Percentiles rank a stretch among this genome's conserved stretches.
Evolutionary conservation across 306 rosid species (phyloP).

Genomic region (Psophocarpus tetragonolobus): DNA sequence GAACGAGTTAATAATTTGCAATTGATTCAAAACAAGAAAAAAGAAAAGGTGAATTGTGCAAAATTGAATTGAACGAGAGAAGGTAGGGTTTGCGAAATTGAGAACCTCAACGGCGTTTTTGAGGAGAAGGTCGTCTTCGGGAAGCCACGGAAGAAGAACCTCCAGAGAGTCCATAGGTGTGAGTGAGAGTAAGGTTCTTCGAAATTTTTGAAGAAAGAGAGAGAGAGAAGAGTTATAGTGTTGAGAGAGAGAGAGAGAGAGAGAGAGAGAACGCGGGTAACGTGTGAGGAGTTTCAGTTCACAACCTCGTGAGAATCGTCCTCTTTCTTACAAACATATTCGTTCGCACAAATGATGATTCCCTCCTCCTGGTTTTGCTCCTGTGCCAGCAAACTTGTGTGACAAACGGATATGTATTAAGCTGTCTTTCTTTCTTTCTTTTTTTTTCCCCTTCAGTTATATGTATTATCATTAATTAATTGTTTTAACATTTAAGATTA

Average conservation of each 20-base stretch:
- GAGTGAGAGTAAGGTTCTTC: too few species aligned
- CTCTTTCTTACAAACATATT: background rate
- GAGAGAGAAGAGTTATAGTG: background rate
- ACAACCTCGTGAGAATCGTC: conserved; percentile 21
- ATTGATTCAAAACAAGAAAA: too few species aligned
- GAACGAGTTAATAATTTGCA: background rate
- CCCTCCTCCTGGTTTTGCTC: background rate
- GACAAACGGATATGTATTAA: background rate
- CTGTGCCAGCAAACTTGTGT: background rate
- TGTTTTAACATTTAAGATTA: too few species aligned
- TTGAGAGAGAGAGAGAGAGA: background rate
- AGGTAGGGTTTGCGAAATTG: background rate
- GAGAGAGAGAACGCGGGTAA: background rate
- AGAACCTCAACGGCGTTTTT: conserved; percentile 83
- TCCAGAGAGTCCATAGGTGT: conserved; percentile 41
- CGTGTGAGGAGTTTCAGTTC: background rate
- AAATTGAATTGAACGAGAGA: background rate
- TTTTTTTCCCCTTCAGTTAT: too few species aligned
- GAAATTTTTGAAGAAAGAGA: background rate
- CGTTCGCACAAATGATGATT: conserved; percentile 27
- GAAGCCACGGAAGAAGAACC: conserved; percentile 53
- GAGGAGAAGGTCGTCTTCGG: conserved; percentile 76
- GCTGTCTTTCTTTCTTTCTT: background rate
- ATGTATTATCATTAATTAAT: too few species aligned
- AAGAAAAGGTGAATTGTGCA: background rate